Percentiles rank a stretch among this genome's conserved stretches.
phyloP scores from a whole-genome alignment of 2,329 filamentous ascomycete species.

The Verticillium zaregamsianum region DNA sequence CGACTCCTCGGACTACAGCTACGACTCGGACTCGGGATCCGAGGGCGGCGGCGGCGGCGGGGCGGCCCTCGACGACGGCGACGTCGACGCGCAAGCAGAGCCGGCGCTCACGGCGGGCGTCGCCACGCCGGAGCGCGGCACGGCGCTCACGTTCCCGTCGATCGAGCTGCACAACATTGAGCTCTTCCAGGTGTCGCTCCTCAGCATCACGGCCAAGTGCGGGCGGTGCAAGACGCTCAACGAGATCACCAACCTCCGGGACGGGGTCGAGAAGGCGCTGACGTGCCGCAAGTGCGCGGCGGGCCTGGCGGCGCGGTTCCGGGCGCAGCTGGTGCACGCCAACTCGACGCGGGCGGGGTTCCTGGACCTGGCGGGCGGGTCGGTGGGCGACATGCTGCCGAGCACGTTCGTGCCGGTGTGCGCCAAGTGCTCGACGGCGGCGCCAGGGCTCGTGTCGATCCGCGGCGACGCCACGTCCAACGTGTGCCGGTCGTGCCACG shows the following conservation, averaged over 20 bases:
- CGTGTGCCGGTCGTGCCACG: conserved; percentile 75
- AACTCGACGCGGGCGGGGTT: conserved; percentile 74
- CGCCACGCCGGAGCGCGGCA: conserved; percentile 57
- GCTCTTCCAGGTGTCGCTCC: conserved; percentile 61
- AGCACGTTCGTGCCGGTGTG: conserved; percentile 80
- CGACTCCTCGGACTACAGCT: conserved; percentile 34
- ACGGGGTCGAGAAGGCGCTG: conserved; percentile 44
- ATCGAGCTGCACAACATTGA: conserved; percentile 76
- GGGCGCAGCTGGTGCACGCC: conserved; percentile 67
- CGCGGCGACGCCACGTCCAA: conserved; percentile 70
- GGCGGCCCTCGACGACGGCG: conserved; percentile 23
- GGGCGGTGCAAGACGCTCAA: conserved; percentile 70
- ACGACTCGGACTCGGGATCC: conserved; percentile 40
- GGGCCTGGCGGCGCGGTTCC: conserved; percentile 49
- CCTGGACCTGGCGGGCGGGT: conserved; percentile 71
- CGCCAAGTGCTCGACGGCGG: conserved; percentile 66
- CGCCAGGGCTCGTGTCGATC: conserved; percentile 66
- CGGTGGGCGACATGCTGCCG: conserved; percentile 70
- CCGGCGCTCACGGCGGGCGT: conserved; percentile 8
- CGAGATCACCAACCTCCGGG: conserved; percentile 64
- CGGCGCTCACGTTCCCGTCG: conserved; percentile 74
- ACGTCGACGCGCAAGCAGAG: conserved; percentile 19
- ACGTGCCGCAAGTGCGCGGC: conserved; percentile 58
- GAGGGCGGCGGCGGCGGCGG: conserved; percentile 43
- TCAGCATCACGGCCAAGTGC: conserved; percentile 72